These are phyloP conservation scores for Mallotus japonicus DNA, from an alignment of 441 rosid genomes.

Conservation along the genomic window DNA sequence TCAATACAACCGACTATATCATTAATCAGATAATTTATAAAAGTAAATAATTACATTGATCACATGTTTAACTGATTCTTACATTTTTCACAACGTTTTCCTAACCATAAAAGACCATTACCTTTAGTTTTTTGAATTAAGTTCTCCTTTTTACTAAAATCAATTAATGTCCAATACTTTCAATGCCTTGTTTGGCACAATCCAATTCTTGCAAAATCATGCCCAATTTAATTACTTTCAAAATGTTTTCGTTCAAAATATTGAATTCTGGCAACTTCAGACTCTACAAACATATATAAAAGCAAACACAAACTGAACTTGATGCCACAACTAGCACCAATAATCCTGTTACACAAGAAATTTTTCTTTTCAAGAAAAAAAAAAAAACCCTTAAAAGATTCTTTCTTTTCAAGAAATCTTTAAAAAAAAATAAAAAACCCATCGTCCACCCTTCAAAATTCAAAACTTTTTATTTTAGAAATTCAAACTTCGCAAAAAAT, in stretches of 20 bases:
- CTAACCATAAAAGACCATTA: neutral
- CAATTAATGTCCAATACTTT: neutral
- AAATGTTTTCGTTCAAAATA: too few relatives aligned
- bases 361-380: too few relatives aligned
- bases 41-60: neutral
- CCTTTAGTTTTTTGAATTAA: neutral
- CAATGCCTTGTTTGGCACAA: too few relatives aligned
- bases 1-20: neutral
- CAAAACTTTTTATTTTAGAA: too few relatives aligned
- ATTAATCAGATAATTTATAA: neutral
- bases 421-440: too few relatives aligned
- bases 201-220: too few relatives aligned
- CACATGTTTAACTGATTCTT: neutral
- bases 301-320: neutral
- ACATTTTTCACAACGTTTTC: neutral
- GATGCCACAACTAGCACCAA: neutral
- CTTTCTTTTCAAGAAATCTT: too few relatives aligned
- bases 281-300: neutral
- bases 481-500: too few relatives aligned
- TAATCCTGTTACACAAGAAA: neutral
- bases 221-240: too few relatives aligned
- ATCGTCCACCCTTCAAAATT: too few relatives aligned
- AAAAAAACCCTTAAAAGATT: too few relatives aligned
- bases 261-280: too few relatives aligned
- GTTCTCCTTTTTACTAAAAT: neutral